Evolutionary conservation across 2,329 filamentous ascomycete genomes (phyloP), one percentile per base, ranked within the genome.

Genomic region (Cladorrhinum sp.): DNA sequence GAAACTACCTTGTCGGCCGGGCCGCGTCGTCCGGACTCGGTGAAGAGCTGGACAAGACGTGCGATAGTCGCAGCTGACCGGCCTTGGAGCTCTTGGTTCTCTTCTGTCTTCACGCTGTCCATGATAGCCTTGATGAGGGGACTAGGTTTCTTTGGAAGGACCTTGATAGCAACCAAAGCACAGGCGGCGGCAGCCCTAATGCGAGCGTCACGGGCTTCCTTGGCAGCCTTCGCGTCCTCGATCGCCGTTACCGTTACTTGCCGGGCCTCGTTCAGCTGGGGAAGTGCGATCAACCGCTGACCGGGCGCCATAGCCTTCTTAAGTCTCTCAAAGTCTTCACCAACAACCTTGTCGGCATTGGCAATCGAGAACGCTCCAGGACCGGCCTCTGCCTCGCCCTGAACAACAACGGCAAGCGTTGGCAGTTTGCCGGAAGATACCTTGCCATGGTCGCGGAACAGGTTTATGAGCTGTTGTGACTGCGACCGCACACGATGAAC

Each of bases 81-180:
- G 68, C 85, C 86, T 73, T 99, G 95, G 1, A 99, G 80, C 66
- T 95, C 91, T 26, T 89, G 76, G 70, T 96, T 98, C 69, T 97
- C 95, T 72, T 99, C 96, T 39, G 87, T 88, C 76, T 98, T 99
- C 71, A 99, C 85, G 70, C 94, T 98, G 73, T 99, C 95, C 95
- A 99, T 99, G 75, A 99, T 90, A 2, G 88, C 91, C 76, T 96
- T 97, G 77, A 99, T 99, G 12, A 96, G 86, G 18, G 88, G 85
- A 64, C 91, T 92, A 9, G 94, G 92, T 73, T 96, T 98, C 83
- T 96, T 98, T 0, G 96, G 94, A 9, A 97, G 82, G 28, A 90
- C 83, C 61, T 87, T 86, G 77, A 98, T 87, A n/a, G 92, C 89
- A 54, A 99, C 90, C 60, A 98, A 78, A 10, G 93, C 93, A 65